Base-by-base conservation (phyloP, 495 filamentous ascomycete genomes). In the Neurospora sp. region DNA sequence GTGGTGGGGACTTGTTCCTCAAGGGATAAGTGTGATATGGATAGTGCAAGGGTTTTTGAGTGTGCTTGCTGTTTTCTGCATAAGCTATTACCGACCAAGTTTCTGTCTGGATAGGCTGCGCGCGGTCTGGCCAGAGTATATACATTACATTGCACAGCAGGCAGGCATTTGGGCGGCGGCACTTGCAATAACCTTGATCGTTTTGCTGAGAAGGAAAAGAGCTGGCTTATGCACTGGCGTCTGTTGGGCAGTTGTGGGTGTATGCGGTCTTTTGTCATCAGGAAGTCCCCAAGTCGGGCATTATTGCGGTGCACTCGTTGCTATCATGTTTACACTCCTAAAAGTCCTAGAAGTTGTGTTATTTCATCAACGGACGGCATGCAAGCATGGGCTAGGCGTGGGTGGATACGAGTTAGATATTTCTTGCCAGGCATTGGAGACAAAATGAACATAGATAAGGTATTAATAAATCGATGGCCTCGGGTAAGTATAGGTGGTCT, bases 1-100 rank as follows among this genome's bases (percentile, higher is more conserved):
- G 86, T 38, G 80, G 74, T 39, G 85, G 83, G n/a, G 87, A 89
- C 75, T 78, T 89, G 79, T 88, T 88, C 78, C 81, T 89, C 70
- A 86, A 81, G 79, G 80, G 80, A 31, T 89, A 86, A 80, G 75
- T 7, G 53, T 14, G 5, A 37, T 35, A 35, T 16, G 53, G 14
- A 35, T 65, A 31, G n/a, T 61, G 22, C 27, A 35, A 14, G 27
- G 53, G 53, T 4, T 65, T 22, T 35, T 35, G 53, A 18, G 27
- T 18, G 27, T 16, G 20, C 27, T 65, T 65, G 53, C 14, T 65
- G 53, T 37, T 35, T 65, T 35, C 14, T 65, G 53, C 14, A 35
- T 35, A 65, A 31, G 53, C 14, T 65, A 65, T 31, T 9, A 65
- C 53, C 27, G 53, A 65, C 53, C 53, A 61, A 35, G 53, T 16